A percentile compares a stretch with the other conserved stretches of the same genome.
Conservation (phyloP, 2,329 filamentous ascomycete genomes). For the Rhynchosporium graminicola region DNA sequence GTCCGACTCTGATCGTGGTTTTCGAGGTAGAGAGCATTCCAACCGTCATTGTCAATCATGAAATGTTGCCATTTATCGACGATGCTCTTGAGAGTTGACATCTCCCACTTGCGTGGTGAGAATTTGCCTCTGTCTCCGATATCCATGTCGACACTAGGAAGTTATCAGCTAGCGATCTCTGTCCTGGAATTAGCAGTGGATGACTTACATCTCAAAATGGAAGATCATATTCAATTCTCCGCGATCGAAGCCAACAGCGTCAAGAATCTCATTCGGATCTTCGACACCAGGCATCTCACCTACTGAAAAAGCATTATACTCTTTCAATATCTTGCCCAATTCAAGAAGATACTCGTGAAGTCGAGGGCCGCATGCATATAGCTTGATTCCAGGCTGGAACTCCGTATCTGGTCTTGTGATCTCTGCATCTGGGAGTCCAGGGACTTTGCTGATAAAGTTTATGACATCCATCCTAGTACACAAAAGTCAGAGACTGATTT, state of each 20-base stretch:
- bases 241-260: conserved; percentile 55
- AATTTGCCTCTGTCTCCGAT: conserved; percentile 47
- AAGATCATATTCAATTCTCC: conserved; percentile 72
- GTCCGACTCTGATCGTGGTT: conserved; percentile 58
- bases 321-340: conserved; percentile 48
- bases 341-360: conserved; percentile 54
- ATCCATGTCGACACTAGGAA: conserved; percentile 51
- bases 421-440: conserved; percentile 55
- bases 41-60: conserved; percentile 53
- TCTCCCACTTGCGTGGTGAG: conserved; percentile 45
- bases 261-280: conserved; percentile 51
- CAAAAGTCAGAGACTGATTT: neutral
- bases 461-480: conserved; percentile 61
- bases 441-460: conserved; percentile 65
- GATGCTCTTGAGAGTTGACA: conserved; percentile 47
- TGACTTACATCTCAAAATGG: conserved; percentile 63
- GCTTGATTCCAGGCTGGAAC: conserved; percentile 53
- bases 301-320: conserved; percentile 54
- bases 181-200: neutral
- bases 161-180: conserved; percentile 6
- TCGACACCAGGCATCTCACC: conserved; percentile 51
- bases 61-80: conserved; percentile 53
- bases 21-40: conserved; percentile 59
- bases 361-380: conserved; percentile 58
- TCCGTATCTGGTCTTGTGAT: conserved; percentile 44